Evolutionary conservation across 768 basidiomycete genomes (phyloP).

Genomic region (Wakefieldia striispora): DNA sequence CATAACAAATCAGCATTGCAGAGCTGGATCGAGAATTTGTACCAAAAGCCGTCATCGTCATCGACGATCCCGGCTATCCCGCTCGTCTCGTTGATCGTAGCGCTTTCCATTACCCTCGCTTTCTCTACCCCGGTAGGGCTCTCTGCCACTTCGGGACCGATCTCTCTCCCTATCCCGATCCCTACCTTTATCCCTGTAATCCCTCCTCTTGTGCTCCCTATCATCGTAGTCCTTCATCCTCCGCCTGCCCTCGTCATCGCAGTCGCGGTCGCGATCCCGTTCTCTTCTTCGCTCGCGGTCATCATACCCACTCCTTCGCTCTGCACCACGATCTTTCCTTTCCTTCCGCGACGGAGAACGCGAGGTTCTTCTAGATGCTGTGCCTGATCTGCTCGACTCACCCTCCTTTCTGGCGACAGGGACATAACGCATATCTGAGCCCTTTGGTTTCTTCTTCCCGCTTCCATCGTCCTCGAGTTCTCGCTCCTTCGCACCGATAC

Average conservation of each 20-base stretch:
- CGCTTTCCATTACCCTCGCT: conserved; percentile 3
- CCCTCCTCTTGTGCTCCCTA: conserved; percentile 16
- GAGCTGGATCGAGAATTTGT: background rate
- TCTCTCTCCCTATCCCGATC: conserved; percentile 27
- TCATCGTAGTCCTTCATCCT: conserved; percentile 14
- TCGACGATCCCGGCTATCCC: conserved; percentile 15
- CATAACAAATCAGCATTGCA: background rate
- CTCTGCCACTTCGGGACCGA: conserved; percentile 30
- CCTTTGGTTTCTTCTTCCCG: conserved; percentile 45
- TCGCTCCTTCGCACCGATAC: conserved; percentile 91
- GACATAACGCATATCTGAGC: conserved; percentile 73
- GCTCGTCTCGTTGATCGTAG: conserved; percentile 10
- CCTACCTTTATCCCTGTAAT: conserved; percentile 13
- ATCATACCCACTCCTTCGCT: conserved; percentile 5
- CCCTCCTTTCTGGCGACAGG: conserved; percentile 77
- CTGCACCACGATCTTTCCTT: conserved; percentile 5
- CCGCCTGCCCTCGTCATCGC: conserved; percentile 10
- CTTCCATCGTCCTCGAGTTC: conserved; percentile 70
- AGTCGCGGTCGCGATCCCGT: conserved; percentile 10
- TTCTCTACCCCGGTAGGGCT: conserved; percentile 30
- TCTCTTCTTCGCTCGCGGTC: conserved; percentile 17
- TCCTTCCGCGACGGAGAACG: conserved; percentile 42
- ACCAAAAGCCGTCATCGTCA: background rate
- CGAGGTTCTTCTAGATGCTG: conserved; percentile 49
- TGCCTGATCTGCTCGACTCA: conserved; percentile 36